Evolutionary conservation across 78 protist species (phyloP).

Genomic region (Dictyostelium brefeldianum): DNA sequence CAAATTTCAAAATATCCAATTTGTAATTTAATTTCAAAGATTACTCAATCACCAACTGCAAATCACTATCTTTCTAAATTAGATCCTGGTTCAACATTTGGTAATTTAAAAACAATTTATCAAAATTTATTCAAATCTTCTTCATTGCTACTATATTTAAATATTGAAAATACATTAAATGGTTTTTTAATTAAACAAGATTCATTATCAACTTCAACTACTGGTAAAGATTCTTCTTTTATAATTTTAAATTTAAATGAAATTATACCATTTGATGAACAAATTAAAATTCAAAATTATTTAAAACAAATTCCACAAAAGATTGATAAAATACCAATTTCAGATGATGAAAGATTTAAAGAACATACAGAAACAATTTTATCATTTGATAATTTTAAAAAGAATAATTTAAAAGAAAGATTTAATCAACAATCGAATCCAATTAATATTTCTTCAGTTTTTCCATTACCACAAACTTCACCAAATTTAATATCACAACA

Average conservation of each 20-base stretch:
- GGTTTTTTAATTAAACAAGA: not conserved
- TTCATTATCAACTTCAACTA: not conserved
- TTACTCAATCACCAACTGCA: not conserved
- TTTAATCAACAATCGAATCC: not conserved
- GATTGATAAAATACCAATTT: not conserved
- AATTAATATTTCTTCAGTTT: not conserved
- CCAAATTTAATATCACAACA: not conserved
- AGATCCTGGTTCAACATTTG: not conserved
- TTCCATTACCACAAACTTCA: not conserved
- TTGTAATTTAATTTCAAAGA: not conserved
- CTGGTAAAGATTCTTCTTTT: not conserved
- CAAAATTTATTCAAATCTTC: conserved; percentile 14
- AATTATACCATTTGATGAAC: conserved; percentile 10
- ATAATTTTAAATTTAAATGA: not conserved
- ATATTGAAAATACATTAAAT: conserved; percentile 1
- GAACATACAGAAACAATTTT: not conserved
- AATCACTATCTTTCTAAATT: not conserved
- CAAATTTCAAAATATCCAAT: not conserved
- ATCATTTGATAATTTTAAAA: conserved; percentile 16
- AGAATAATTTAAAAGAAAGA: conserved; percentile 8
- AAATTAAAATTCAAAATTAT: not conserved
- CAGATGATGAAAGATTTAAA: conserved; percentile 22
- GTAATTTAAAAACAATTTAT: not conserved
- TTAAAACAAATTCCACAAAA: not conserved
- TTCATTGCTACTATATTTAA: not conserved